A percentile compares a stretch with the other conserved stretches of the same genome.
These are phyloP conservation scores for Calonectria pteridis DNA, from an alignment of 2,329 filamentous ascomycete genomes.

Conservation along the genomic window DNA sequence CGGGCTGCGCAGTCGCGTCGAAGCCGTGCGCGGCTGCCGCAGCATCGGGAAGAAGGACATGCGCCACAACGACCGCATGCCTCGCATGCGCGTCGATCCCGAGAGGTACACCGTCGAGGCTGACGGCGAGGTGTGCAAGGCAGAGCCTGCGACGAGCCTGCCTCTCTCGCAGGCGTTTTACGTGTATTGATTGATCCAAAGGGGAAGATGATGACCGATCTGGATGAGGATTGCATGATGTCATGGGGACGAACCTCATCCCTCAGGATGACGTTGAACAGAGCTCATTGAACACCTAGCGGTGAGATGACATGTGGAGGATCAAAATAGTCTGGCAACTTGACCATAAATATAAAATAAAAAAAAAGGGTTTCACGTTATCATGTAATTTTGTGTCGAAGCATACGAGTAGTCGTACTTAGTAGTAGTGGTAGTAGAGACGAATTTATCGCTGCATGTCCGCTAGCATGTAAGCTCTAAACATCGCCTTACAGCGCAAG, in stretches of 20 bases:
- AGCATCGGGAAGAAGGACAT: constrained; percentile 86
- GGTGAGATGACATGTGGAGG: not conserved
- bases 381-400: not conserved
- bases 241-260: not conserved
- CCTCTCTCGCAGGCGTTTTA: constrained; percentile 84
- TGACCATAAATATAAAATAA: too few relatives aligned
- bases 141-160: constrained; percentile 77
- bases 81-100: constrained; percentile 90
- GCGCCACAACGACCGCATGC: constrained; percentile 88
- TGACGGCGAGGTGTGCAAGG: constrained; percentile 79
- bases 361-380: not conserved
- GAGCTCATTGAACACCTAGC: not conserved
- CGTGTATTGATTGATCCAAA: constrained; percentile 70
- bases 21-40: constrained; percentile 82
- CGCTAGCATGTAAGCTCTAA: not conserved
- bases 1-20: constrained; percentile 81
- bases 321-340: not conserved
- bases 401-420: not conserved
- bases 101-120: constrained; percentile 92
- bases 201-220: not conserved
- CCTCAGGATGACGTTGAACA: constrained; percentile 1
- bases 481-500: not conserved
- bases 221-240: not conserved
- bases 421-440: not conserved
- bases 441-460: not conserved